Evolutionary conservation across 345 rosid genomes (phyloP).

Genomic region (Salix exigua): DNA sequence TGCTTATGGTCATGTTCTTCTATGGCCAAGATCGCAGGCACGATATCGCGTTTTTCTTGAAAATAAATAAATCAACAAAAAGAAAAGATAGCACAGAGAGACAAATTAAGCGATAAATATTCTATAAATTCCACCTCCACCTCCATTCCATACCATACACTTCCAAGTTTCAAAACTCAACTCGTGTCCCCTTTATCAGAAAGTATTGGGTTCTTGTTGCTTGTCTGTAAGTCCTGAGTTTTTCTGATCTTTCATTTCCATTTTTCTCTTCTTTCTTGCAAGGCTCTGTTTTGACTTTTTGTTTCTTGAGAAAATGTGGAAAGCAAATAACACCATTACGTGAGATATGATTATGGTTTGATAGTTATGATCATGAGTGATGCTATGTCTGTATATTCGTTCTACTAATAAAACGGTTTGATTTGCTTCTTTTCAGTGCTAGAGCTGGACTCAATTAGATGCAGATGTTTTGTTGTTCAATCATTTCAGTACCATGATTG

Average conservation of each 20-base stretch:
- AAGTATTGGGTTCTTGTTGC: neutral
- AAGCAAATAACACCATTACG: neutral
- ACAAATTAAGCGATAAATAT: neutral
- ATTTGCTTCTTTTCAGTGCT: neutral
- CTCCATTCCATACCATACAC: neutral
- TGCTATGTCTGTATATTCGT: no score
- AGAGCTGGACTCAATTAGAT: neutral
- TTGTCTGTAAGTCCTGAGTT: slow-evolving; percentile 1
- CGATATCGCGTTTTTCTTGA: no score
- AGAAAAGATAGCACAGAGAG: neutral
- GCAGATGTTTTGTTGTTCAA: neutral
- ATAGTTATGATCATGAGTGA: neutral
- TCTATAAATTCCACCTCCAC: slow-evolving; percentile 15
- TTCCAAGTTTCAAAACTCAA: neutral
- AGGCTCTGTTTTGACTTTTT: neutral
- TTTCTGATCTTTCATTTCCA: neutral
- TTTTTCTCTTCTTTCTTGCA: neutral
- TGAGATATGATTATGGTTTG: neutral
- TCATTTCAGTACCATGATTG: neutral
- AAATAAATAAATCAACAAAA: no score
- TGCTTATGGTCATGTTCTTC: no score
- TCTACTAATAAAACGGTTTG: neutral
- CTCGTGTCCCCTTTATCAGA: neutral
- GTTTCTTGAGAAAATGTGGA: slow-evolving; percentile 3
- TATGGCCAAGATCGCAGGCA: no score